Evolutionary conservation across 192 early-diverging fungal species (phyloP).

Genomic region (Coemansia interrupta): DNA sequence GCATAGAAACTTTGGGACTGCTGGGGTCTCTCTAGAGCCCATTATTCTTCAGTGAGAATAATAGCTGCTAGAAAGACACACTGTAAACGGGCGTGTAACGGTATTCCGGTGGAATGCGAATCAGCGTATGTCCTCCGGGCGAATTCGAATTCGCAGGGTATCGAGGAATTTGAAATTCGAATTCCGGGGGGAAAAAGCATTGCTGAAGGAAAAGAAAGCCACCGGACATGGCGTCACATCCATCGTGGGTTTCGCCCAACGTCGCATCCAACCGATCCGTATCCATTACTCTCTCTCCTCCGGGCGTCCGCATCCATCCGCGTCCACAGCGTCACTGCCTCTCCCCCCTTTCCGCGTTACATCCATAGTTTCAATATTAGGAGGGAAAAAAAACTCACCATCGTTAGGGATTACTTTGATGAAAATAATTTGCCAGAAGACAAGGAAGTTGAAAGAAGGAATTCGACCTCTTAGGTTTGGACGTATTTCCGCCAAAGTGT

Average conservation of each 20-base stretch:
- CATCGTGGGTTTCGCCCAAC: not conserved
- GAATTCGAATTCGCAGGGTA: no score
- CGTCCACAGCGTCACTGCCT: not conserved
- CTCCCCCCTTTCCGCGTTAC: not conserved
- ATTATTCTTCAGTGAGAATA: no score
- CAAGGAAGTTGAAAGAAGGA: constrained; percentile 30
- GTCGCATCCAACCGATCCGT: constrained; percentile 5
- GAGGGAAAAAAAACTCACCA: constrained; percentile 19
- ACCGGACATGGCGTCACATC: not conserved
- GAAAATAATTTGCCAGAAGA: constrained; percentile 22
- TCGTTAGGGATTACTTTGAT: constrained; percentile 16
- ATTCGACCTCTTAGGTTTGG: not conserved
- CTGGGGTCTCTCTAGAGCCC: no score
- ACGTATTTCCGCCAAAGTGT: not conserved
- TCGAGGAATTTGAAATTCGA: no score
- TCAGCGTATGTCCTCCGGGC: no score
- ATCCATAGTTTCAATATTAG: not conserved
- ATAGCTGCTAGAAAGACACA: no score
- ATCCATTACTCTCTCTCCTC: not conserved
- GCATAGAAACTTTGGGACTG: no score
- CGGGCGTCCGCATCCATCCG: not conserved
- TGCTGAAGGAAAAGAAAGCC: not conserved
- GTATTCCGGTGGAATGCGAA: no score
- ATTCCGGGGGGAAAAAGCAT: no score
- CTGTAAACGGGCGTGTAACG: no score